Evolutionary conservation across 1,284 basidiomycete species (phyloP).

Genomic region (Fereydounia khargensis): DNA sequence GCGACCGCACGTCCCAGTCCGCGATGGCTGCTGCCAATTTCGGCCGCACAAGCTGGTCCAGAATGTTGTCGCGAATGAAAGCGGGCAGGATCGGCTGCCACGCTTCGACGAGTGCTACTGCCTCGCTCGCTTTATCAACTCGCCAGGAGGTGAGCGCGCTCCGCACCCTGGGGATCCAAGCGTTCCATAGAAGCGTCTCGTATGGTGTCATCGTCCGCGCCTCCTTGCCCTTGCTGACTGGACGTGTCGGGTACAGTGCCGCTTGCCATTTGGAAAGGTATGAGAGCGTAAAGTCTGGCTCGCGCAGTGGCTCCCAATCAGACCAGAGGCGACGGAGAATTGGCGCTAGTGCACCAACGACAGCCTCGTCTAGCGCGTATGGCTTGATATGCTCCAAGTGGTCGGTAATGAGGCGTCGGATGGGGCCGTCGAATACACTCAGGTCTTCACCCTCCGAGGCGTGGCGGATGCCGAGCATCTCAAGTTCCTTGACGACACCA

Average conservation of each 20-base stretch:
- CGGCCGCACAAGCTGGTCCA: conserved; percentile 91
- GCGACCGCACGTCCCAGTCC: conserved; percentile 64
- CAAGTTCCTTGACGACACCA: conserved; percentile 21
- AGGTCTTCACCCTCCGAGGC: conserved; percentile 1
- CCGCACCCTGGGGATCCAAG: conserved; percentile 91
- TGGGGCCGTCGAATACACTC: conserved; percentile 11
- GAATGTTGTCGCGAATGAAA: conserved; percentile 89
- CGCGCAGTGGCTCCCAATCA: conserved; percentile 71
- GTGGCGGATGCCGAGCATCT: conserved; percentile 2
- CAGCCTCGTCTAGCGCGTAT: conserved; percentile 70
- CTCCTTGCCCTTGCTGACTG: background rate
- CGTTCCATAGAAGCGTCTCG: conserved; percentile 87
- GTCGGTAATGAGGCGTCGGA: conserved; percentile 8
- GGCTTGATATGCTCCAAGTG: conserved; percentile 11
- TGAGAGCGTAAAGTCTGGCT: conserved; percentile 65
- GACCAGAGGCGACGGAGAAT: conserved; percentile 68
- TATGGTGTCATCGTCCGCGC: conserved; percentile 78
- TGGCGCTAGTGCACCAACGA: conserved; percentile 84
- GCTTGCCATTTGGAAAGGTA: conserved; percentile 69
- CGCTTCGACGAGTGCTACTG: conserved; percentile 77
- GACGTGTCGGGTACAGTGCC: conserved; percentile 59
- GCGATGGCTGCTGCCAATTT: conserved; percentile 81
- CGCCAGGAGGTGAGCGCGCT: conserved; percentile 79
- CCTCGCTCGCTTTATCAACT: conserved; percentile 70
- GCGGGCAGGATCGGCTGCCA: conserved; percentile 83